Base-by-base conservation (phyloP, 306 rosid genomes). In the Morella rubra region DNA sequence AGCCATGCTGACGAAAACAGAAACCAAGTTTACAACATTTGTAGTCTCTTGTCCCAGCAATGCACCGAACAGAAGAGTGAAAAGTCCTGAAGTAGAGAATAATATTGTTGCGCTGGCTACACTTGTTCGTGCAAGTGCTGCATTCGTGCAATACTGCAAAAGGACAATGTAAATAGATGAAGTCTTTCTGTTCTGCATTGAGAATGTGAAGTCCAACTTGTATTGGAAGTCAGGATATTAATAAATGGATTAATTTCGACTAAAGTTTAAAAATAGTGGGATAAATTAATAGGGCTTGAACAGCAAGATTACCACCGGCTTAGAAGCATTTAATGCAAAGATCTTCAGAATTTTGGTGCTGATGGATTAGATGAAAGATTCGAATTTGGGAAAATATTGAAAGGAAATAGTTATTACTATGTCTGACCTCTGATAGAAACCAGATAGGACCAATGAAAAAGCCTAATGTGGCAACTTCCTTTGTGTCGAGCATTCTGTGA, bases 51-150 rank as follows among this genome's bases (percentile, higher is more conserved):
- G 92, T 9, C 97, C 99, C 85, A 96, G 81, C 68, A 84, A 59
- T 18, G 88, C 98, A 54, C 97, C 98, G 71, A 92, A 82, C 72
- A 96, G 92, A 83, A 96, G 98, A 44, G 99, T 96, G 84, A 96
- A 96, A 79, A 96, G 93, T 73, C 99, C 99, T 44, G 99, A 96
- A 42, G 99, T 96, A 80, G 99, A 96, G 73, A 98, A 92, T 79
- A 96, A 82, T 47, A 96, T 97, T 71, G 98, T 96, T 75, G 99
- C 91, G 74, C 99, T 96, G 24, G 99, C 98, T 22, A 96, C 99
- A 81, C 99, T 96, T 18, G 99, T 92, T 18, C 93, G 96, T 6
- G 99, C 99, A 44, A 96, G 98, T 41, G 99, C 99, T 66, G 99
- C 98, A 91, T 92, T 96, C 53, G 98, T 87, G 49, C 92, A 91